Percentiles rank a stretch among this genome's conserved stretches.
Evolutionary conservation across 352 stramenopile species (phyloP).

Genomic region (Phytophthora kernoviae): DNA sequence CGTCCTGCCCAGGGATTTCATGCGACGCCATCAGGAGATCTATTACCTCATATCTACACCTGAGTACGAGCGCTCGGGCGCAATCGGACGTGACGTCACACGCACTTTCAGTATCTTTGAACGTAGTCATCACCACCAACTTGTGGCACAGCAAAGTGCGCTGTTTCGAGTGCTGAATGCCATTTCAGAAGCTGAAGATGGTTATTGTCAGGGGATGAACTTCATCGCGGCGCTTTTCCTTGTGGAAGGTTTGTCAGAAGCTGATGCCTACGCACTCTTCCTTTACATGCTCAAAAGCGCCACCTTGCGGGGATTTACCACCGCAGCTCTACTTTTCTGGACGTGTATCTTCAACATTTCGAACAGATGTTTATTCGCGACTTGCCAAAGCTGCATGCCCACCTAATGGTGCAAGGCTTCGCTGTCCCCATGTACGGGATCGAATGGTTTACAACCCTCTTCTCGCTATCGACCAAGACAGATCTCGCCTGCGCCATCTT

Average conservation of each 20-base stretch:
- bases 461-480: constrained; percentile 83
- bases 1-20: constrained; percentile 53
- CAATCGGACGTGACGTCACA: constrained; percentile 82
- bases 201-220: constrained; percentile 91
- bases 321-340: constrained; percentile 81
- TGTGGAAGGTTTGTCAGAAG: constrained; percentile 79
- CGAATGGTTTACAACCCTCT: constrained; percentile 90
- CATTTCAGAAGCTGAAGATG: constrained; percentile 76
- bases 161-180: constrained; percentile 85
- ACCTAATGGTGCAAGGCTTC: constrained; percentile 74
- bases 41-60: constrained; percentile 73
- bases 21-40: constrained; percentile 76
- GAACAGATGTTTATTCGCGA: constrained; percentile 70
- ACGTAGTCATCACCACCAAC: constrained; percentile 44
- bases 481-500: constrained; percentile 85
- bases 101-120: constrained; percentile 90
- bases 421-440: constrained; percentile 84
- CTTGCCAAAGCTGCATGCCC: constrained; percentile 68
- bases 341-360: constrained; percentile 87
- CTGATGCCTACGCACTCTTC: constrained; percentile 82
- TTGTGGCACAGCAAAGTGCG: constrained; percentile 59
- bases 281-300: constrained; percentile 83
- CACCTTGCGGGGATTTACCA: constrained; percentile 84
- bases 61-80: constrained; percentile 70
- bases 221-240: constrained; percentile 89